A percentile compares a stretch with the other conserved stretches of the same genome.
phyloP scores from a whole-genome alignment of 106 monocot species.

The Dendrobium huoshanense region DNA sequence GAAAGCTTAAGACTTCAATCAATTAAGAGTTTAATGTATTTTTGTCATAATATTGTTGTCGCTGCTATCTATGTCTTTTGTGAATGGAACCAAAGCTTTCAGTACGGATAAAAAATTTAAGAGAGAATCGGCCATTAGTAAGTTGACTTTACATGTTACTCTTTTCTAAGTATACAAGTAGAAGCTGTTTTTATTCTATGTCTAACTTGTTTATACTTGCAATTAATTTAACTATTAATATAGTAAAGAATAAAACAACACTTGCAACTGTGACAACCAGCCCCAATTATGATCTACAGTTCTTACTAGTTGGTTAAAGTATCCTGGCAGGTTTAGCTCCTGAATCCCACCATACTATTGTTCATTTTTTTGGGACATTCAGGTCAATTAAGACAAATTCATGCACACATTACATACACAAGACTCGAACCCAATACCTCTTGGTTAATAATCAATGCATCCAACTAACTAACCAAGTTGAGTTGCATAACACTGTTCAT shows the following conservation, averaged over 20 bases:
- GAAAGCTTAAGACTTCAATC: no score
- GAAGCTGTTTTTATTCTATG: background rate
- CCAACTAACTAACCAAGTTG: no score
- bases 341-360: background rate
- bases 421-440: no score
- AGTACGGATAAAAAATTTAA: conserved; percentile 17
- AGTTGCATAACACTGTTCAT: background rate
- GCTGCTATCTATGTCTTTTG: background rate
- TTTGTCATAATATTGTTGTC: background rate
- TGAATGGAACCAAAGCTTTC: conserved; percentile 1
- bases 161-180: background rate
- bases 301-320: background rate
- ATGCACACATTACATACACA: no score
- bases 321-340: conserved; percentile 18
- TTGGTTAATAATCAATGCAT: no score
- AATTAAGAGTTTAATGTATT: no score
- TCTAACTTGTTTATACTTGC: background rate
- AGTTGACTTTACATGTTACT: background rate
- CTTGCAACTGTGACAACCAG: no score
- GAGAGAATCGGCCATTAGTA: conserved; percentile 22
- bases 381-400: no score
- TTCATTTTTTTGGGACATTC: no score
- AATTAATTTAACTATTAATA: background rate
- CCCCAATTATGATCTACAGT: background rate
- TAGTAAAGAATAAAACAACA: no score